These are phyloP conservation scores for Wickerhamomyces ciferrii DNA, from an alignment of 805 yeast species.

Conservation along the genomic window DNA sequence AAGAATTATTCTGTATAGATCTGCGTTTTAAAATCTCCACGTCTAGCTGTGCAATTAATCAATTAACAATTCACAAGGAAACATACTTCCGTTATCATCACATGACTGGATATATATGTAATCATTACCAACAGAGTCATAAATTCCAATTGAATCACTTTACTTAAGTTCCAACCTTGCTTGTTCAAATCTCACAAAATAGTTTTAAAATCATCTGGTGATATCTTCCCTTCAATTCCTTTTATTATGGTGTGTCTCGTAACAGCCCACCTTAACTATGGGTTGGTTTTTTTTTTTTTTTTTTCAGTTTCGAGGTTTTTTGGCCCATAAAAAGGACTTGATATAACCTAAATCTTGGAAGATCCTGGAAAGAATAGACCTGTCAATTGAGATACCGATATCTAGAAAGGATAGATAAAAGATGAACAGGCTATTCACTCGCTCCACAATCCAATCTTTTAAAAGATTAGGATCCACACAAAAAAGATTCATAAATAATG, in stretches of 20 bases:
- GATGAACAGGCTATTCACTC: neutral
- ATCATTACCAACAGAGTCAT: no score
- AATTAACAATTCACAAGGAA: neutral
- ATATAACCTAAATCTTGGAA: no score
- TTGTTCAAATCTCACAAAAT: no score
- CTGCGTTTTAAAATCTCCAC: no score
- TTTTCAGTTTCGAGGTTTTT: no score
- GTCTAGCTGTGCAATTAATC: no score
- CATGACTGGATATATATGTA: no score
- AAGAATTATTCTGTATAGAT: no score
- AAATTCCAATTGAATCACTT: no score
- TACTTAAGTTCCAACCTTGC: no score
- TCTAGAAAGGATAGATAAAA: no score
- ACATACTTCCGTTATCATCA: neutral
- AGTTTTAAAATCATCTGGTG: neutral
- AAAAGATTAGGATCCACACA: neutral
- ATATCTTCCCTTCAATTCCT: neutral
- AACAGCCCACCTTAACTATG: neutral
- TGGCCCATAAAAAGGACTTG: neutral
- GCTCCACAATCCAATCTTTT: neutral
- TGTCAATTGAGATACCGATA: no score
- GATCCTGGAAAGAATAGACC: neutral
- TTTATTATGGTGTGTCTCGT: neutral
- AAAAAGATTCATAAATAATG: neutral
- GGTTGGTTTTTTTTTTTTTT: neutral